Base-by-base conservation (phyloP, 768 basidiomycete genomes). In the Chlorophyllum brunneum region DNA sequence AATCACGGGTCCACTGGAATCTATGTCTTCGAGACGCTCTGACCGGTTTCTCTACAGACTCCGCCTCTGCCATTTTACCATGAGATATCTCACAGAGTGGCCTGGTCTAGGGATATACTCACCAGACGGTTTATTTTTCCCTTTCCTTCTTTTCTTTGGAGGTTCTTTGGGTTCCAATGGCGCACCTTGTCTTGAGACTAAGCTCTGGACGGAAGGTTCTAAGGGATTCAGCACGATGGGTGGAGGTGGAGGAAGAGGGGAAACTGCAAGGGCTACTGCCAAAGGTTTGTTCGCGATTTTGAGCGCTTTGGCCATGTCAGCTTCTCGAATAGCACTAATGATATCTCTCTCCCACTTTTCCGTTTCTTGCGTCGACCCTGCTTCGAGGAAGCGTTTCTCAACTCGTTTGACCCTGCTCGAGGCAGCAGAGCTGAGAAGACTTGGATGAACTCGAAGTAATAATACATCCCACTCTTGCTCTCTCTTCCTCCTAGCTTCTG, bases 1-100 rank as follows among this genome's bases (percentile, higher is more conserved):
- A 92, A 44, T 95, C 90, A 34, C 78, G 68, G 49, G 80, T 90
- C 93, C 92, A 98, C 42, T 82, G 81, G 63, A 92, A 92, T 49
- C 85, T 76, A 42, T 83, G 79, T 15, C 88, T 77, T 47, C 86
- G 74, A 39, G 61, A 58, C 13, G 61, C 8, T 70, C 73, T 36
- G 78, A 76, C 13, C 75, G 80, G 64, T 81, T 80, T 51, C 26
- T 61, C 50, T 8, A 26, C 41, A 5, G 27, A 10, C 29, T 38
- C 51, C 26, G 42, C 38, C 22, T 56, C 62, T 58, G 39, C 9
- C 16, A n/a, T 7, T 24, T 5, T 33, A 36, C 6, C 11, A 40
- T 42, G 34, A 33, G 47, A 23, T 26, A 24, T 8, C 24, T 30
- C 43, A 33, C 7, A 20, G 16, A 15, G 33, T 11, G 30, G 13